Percentiles rank a stretch among this genome's conserved stretches.
Evolutionary conservation across 1,284 basidiomycete species (phyloP).

Genomic region (Phylloporus sp.): DNA sequence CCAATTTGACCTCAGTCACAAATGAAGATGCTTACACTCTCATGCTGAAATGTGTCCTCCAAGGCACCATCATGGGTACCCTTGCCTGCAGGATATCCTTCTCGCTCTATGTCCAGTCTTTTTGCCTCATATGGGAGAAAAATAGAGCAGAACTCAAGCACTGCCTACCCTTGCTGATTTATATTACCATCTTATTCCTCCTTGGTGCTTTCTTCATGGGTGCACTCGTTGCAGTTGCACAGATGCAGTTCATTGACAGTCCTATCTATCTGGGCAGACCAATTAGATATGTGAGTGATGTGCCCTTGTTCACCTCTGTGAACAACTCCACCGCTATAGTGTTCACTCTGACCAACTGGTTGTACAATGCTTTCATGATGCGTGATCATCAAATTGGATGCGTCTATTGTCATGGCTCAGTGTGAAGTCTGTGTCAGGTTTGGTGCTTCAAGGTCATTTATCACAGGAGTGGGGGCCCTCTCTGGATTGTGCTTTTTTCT

Average conservation of each 20-base stretch:
- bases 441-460: constrained; percentile 36
- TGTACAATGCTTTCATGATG: constrained; percentile 35
- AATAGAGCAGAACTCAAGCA: not conserved
- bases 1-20: constrained; percentile 22
- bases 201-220: constrained; percentile 31
- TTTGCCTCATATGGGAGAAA: constrained; percentile 12
- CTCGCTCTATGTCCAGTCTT: constrained; percentile 16
- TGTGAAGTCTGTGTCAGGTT: constrained; percentile 24
- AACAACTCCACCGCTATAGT: constrained; percentile 13
- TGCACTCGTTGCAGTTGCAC: constrained; percentile 19
- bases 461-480: constrained; percentile 7
- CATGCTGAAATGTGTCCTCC: constrained; percentile 20
- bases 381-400: not conserved
- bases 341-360: constrained; percentile 27
- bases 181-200: constrained; percentile 26
- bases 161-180: constrained; percentile 17
- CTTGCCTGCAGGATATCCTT: constrained; percentile 14
- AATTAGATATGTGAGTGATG: constrained; percentile 15
- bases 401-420: not conserved
- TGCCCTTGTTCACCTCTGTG: constrained; percentile 11
- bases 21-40: constrained; percentile 8
- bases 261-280: constrained; percentile 36
- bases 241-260: constrained; percentile 38
- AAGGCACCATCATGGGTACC: constrained; percentile 17
- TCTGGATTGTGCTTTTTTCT: constrained; percentile 22